Conservation (phyloP, 2,329 filamentous ascomycete species). For the Calonectria henricotiae region DNA sequence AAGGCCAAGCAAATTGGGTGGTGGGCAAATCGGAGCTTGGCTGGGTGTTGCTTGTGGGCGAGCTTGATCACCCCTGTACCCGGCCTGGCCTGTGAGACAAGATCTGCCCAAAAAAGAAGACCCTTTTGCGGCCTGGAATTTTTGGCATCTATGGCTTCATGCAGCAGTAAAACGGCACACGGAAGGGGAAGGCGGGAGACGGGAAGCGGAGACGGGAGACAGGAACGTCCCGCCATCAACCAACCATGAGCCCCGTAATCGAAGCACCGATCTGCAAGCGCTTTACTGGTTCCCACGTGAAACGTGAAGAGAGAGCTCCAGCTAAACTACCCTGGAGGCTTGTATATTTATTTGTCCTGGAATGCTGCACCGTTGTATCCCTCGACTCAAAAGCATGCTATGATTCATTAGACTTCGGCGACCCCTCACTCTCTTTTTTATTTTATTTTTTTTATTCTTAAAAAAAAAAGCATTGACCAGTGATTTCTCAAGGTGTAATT, state of each 20-base stretch:
- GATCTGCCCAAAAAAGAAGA: slow-evolving; percentile 25
- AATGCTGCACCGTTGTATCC: not conserved
- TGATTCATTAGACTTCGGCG: not conserved
- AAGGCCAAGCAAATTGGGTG: slow-evolving; percentile 29
- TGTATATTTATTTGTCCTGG: not conserved
- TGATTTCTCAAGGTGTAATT: not conserved
- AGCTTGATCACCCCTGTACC: slow-evolving; percentile 26
- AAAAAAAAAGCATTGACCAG: too few relatives aligned
- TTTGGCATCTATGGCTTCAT: slow-evolving; percentile 27
- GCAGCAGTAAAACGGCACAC: slow-evolving; percentile 18
- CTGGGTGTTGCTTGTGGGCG: slow-evolving; percentile 8
- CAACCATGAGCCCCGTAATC: slow-evolving; percentile 23
- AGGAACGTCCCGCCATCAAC: slow-evolving; percentile 27
- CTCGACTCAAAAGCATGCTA: not conserved
- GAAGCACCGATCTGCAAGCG: slow-evolving; percentile 27
- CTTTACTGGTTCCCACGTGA: slow-evolving; percentile 24
- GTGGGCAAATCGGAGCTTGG: slow-evolving; percentile 34
- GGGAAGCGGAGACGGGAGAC: slow-evolving; percentile 26
- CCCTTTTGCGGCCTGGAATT: slow-evolving; percentile 30
- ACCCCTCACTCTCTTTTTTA: not conserved
- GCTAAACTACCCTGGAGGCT: not conserved
- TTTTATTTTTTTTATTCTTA: too few relatives aligned
- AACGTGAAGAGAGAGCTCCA: not conserved
- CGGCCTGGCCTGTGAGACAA: slow-evolving; percentile 25
- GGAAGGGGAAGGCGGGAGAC: slow-evolving; percentile 17